These are phyloP conservation scores for Wickerhamomyces canadensis DNA, from an alignment of 805 yeast species.

Conservation along the genomic window DNA sequence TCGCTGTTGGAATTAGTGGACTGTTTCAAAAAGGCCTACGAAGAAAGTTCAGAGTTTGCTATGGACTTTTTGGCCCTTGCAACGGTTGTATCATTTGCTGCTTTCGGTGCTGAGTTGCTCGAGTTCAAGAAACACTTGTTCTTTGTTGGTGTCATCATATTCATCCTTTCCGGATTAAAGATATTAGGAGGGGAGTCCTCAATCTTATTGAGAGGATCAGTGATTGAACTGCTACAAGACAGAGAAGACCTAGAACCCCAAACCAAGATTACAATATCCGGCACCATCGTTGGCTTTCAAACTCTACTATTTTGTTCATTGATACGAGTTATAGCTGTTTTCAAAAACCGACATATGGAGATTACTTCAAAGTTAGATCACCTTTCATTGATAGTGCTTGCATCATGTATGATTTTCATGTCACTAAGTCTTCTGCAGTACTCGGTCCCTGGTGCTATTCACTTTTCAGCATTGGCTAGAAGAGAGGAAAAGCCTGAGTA, in stretches of 20 bases:
- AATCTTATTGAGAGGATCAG: constrained; percentile 2
- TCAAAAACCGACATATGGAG: constrained; percentile 2
- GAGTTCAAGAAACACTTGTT: constrained; percentile 8
- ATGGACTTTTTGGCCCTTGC: constrained; percentile 7
- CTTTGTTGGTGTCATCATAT: constrained; percentile 7
- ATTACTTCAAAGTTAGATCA: constrained; percentile 3
- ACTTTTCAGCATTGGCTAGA: neutral
- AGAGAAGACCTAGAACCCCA: neutral
- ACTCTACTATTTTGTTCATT: constrained; percentile 2
- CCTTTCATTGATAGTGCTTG: constrained; percentile 2
- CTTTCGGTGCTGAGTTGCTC: constrained; percentile 14
- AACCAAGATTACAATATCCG: neutral
- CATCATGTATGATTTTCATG: constrained; percentile 2
- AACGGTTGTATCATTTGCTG: constrained; percentile 6
- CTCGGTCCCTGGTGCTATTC: neutral
- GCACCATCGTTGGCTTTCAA: constrained; percentile 2
- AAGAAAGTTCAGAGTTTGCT: constrained; percentile 2
- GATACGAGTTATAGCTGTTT: constrained; percentile 2
- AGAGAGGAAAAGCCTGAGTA: too few relatives aligned
- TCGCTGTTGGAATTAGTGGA: neutral
- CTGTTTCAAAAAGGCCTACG: neutral
- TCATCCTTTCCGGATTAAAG: constrained; percentile 4
- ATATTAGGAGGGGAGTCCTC: neutral
- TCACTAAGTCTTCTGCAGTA: neutral
- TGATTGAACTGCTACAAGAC: neutral